Percentiles rank a stretch among this genome's conserved stretches.
These are phyloP conservation scores for Millerago galiae DNA, from an alignment of 805 yeast genomes.

Conservation along the genomic window DNA sequence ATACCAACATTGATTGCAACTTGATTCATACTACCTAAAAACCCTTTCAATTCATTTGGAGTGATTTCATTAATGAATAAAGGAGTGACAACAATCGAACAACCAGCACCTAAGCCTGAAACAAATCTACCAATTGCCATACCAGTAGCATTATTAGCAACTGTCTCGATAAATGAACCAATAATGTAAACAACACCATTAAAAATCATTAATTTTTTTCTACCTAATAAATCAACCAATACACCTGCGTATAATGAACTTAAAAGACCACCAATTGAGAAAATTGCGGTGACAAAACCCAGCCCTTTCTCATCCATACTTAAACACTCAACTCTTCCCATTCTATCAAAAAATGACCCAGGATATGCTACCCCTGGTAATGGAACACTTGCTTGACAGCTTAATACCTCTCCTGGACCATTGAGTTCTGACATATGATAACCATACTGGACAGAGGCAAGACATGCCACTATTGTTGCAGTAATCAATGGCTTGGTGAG, in stretches of 20 bases:
- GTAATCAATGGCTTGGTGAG: conserved; percentile 27
- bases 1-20: conserved; percentile 83
- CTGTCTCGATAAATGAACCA: conserved; percentile 59
- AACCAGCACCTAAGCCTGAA: conserved; percentile 84
- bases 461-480: conserved; percentile 53
- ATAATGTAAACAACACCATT: conserved; percentile 46
- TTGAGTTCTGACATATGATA: conserved; percentile 93
- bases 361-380: conserved; percentile 21
- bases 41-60: conserved; percentile 63
- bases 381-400: conserved; percentile 38
- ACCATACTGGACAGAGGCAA: conserved; percentile 86
- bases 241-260: conserved; percentile 67
- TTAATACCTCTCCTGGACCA: conserved; percentile 72
- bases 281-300: conserved; percentile 72
- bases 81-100: conserved; percentile 80
- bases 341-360: conserved; percentile 22
- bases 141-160: conserved; percentile 34
- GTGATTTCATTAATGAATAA: conserved; percentile 74
- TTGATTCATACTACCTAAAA: conserved; percentile 86
- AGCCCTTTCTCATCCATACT: conserved; percentile 48
- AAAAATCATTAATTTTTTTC: conserved; percentile 45
- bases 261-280: conserved; percentile 76
- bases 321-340: conserved; percentile 51
- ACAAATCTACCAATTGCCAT: conserved; percentile 66
- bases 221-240: conserved; percentile 60